Evolutionary conservation across 164 flowering plant species (phyloP), one percentile per base, ranked within the genome.

Genomic region (Sextonia rubra): DNA sequence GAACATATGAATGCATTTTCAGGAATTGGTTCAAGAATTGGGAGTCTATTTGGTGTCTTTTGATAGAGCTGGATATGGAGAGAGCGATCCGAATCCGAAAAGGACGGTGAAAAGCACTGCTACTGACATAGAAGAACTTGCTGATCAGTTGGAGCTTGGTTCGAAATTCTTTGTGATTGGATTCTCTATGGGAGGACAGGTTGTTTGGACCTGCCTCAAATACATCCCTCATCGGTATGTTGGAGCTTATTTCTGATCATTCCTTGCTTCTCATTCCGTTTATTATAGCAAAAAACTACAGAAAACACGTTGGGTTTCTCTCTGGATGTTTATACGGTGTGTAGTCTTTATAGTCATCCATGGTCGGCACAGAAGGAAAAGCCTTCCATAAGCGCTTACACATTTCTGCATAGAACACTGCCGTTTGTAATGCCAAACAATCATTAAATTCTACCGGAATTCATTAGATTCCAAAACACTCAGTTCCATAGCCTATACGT

Each of bases 21-120:
- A 90, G 95, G 88, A 80, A 72, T 30, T 79, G 68, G 48, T 79
- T 25, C 86, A 89, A 76, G 89, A 81, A 8, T 64, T 87, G 47
- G 88, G 87, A 27, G 55, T 89, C 29, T 87, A 87, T 69, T 47
- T 86, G 49, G 80, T 90, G 37, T 85, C 90, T 24, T 85, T 85
- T 80, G 95, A 90, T 72, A 81, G 92, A 76, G 83, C 95, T 30
- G 95, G 92, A 30, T 88, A 88, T 78, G 91, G 91, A 64, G 94
- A 90, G 85, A 88, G 92, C 76, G 91, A 86, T 73, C 91, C 95
- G 37, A 72, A 90, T 70, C 90, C 87, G 11, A 82, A 80, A 12
- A 70, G 85, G 32, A 82, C 90, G 24, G 77, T 73, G 29, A 86
- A 87, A 73, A 89, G 90, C 64, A 74, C 79, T 1, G 88, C 90